These are phyloP conservation scores for Sporothrix protearum DNA, from an alignment of 2,329 filamentous ascomycete species.

Conservation along the genomic window DNA sequence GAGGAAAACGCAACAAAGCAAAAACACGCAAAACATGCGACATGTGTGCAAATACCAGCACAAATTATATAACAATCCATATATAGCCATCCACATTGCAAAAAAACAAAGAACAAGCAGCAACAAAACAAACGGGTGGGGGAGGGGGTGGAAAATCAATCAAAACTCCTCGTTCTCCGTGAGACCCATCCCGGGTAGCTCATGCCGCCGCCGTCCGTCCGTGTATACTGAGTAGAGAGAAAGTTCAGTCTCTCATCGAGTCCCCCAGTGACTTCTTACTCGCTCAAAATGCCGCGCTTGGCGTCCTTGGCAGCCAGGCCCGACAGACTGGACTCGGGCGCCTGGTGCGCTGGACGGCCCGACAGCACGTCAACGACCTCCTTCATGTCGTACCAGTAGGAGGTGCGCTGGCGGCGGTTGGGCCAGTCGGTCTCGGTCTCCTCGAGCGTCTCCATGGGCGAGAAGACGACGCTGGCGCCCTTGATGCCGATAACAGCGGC, in stretches of 20 bases:
- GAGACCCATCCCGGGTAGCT: not conserved
- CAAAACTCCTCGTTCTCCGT: constrained; percentile 12
- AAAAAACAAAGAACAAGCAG: not conserved
- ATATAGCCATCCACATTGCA: constrained; percentile 1
- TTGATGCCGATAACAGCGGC: constrained; percentile 86
- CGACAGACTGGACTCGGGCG: constrained; percentile 48
- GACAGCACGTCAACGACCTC: constrained; percentile 79
- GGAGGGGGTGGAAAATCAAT: not conserved
- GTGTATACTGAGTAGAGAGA: not conserved
- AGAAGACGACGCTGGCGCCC: constrained; percentile 85
- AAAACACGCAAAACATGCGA: not conserved
- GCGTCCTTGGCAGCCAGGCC: constrained; percentile 58
- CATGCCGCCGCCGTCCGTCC: not conserved
- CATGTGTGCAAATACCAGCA: not conserved
- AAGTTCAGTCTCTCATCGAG: not conserved
- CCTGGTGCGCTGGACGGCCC: constrained; percentile 58
- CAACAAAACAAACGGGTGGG: too few species aligned
- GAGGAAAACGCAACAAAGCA: not conserved
- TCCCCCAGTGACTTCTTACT: not conserved
- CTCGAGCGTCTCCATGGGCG: constrained; percentile 75
- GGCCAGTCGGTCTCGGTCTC: constrained; percentile 87
- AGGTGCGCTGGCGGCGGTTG: constrained; percentile 75
- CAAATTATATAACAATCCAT: constrained; percentile 1
- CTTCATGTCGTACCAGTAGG: constrained; percentile 82
- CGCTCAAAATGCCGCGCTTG: constrained; percentile 50